Conservation (phyloP, 2,329 filamentous ascomycete species). For the Xylariaceae sp. region DNA sequence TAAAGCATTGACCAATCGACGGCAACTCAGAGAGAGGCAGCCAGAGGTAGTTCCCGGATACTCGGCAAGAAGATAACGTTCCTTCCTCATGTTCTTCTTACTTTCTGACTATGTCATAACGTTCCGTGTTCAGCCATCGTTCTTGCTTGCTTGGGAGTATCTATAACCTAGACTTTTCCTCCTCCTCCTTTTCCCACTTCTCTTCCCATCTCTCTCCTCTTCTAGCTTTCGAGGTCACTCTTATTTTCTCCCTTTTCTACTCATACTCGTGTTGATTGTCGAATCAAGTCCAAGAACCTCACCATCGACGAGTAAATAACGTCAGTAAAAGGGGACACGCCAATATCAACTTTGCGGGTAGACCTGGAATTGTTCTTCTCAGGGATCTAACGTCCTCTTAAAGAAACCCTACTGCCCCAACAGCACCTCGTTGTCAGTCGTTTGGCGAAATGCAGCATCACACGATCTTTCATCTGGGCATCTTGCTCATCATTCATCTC, state of each 20-base stretch:
- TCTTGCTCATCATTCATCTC: background rate
- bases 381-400: background rate
- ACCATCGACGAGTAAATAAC: background rate
- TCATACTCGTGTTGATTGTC: background rate
- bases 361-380: background rate
- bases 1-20: background rate
- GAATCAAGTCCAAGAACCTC: background rate
- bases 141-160: background rate
- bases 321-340: background rate
- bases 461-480: conserved; percentile 2
- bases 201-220: background rate
- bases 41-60: background rate
- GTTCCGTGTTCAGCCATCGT: background rate
- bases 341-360: background rate
- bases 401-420: background rate
- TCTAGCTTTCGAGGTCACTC: too few relatives aligned
- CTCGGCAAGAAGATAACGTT: background rate
- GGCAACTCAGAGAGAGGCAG: background rate
- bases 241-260: background rate
- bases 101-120: too few relatives aligned
- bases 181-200: background rate
- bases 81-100: background rate
- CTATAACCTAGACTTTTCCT: background rate
- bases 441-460: conserved; percentile 6
- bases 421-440: background rate